Base-by-base conservation (phyloP, 116 monocot genomes). In the Zostera marina region DNA sequence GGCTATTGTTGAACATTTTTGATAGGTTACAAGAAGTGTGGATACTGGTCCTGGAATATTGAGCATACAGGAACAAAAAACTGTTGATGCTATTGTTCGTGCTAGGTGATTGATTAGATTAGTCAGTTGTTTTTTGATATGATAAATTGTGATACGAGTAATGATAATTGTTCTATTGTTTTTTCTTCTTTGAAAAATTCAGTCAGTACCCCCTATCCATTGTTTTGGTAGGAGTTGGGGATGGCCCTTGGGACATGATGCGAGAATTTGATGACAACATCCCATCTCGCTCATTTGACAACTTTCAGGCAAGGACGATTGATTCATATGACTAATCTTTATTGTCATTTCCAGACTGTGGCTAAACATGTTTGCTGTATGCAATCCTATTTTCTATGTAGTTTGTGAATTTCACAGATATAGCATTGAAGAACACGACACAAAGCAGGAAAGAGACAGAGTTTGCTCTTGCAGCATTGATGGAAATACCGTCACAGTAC, bases 171-270 rank as follows among this genome's bases (percentile, higher is more conserved):
- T 9, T 23, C 42, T 7, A 42, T 12, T 40, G 14, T 55, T 12
- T 22, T 55, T 14, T 22, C n/a, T 41, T 59, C 42, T 40, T 8
- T 12, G n/a, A 48, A 48, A 59, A 42, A 22, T 70, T 9, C 59
- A 93, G 93, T 64, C 65, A 77, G 49, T 88, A 73, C 60, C 93
- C 93, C 8, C 63, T 93, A 48, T 93, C 93, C 23, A 88, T 93
- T 47, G 75, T 93, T 49, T 62, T 93, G 58, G 93, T 93, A 59
- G 93, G 88, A 42, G 87, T 93, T 47, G 92, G 87, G 51, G 92
- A 92, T 60, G 87, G 91, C 24, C 92, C 92, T 1, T 92, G 92
- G 92, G 93, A 93, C 23, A 81, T 84, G 74, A 93, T 93, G 93
- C 76, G 38, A 9, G 71, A 88, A 58, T 93, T 93, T 71, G 88